Conservation (phyloP, 129 eudicot genomes). For the Flaveria sonorensis region DNA sequence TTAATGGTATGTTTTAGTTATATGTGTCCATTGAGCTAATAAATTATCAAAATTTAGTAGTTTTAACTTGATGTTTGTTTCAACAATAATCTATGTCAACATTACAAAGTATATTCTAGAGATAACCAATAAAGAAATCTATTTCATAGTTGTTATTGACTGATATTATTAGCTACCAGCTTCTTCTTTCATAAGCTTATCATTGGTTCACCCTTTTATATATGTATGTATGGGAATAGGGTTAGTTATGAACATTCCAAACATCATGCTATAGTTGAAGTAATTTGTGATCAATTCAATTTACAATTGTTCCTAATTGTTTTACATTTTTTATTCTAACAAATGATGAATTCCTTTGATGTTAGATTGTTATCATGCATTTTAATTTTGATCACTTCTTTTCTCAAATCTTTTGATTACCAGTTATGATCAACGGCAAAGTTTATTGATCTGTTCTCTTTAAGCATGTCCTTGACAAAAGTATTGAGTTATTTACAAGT, state of each 20-base stretch:
- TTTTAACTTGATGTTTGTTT: conserved; percentile 12
- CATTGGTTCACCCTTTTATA: not conserved
- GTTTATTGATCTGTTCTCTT: not conserved
- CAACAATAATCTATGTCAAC: conserved; percentile 2
- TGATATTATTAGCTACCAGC: not conserved
- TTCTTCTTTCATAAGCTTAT: not conserved
- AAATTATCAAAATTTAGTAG: not conserved
- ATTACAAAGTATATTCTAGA: not conserved
- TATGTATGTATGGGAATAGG: not conserved
- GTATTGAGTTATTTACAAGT: conserved; percentile 4
- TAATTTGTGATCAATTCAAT: not conserved
- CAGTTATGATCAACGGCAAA: not conserved
- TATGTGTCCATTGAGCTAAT: conserved; percentile 1
- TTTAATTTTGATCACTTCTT: conserved; percentile 12
- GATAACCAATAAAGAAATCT: not conserved
- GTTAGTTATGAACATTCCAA: not conserved
- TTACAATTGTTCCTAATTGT: not conserved
- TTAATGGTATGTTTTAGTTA: conserved; percentile 57
- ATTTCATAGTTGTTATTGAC: not conserved
- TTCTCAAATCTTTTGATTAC: not conserved
- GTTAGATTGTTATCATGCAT: not conserved
- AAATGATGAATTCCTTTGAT: not conserved
- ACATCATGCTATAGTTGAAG: not conserved
- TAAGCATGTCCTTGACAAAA: conserved; percentile 9
- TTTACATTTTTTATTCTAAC: not conserved